phyloP scores from a whole-genome alignment of 2,329 filamentous ascomycete genomes.

The Cytospora leucostoma region DNA sequence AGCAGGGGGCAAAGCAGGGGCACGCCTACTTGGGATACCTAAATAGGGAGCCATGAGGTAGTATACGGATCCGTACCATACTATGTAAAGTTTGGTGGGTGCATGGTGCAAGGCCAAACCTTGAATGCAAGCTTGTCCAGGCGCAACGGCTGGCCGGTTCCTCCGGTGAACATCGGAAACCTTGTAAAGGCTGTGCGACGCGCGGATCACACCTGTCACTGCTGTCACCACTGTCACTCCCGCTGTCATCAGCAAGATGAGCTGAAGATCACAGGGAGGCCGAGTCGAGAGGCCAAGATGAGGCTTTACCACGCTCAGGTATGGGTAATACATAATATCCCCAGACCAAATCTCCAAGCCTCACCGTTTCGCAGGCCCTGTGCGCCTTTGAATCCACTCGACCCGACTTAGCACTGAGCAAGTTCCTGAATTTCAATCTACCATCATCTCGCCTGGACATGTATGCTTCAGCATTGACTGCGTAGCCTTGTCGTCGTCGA shows the following conservation, averaged over 20 bases:
- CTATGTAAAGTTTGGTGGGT: not conserved
- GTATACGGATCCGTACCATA: no score
- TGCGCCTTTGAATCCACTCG: conserved; percentile 12
- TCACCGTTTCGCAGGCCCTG: conserved; percentile 16
- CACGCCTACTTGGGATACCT: no score
- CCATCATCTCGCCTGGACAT: conserved; percentile 2
- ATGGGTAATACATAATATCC: not conserved
- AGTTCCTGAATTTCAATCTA: conserved; percentile 17
- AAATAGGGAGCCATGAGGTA: no score
- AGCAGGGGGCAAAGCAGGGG: not conserved
- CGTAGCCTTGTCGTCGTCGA: not conserved
- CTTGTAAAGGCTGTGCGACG: not conserved
- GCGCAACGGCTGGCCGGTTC: not conserved
- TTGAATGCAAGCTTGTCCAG: not conserved
- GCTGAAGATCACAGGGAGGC: conserved; percentile 2
- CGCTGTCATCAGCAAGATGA: not conserved
- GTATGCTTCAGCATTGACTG: not conserved
- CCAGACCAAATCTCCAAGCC: conserved; percentile 19
- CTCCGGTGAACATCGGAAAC: not conserved
- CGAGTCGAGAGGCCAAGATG: not conserved
- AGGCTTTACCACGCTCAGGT: not conserved
- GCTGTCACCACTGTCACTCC: conserved; percentile 2
- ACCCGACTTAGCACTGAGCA: conserved; percentile 12
- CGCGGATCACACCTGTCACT: not conserved
- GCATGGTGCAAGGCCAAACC: not conserved